A percentile compares a stretch with the other conserved stretches of the same genome.
Conservation (phyloP, 2,329 filamentous ascomycete species). For the Cladosporium austrohemisphaericum region DNA sequence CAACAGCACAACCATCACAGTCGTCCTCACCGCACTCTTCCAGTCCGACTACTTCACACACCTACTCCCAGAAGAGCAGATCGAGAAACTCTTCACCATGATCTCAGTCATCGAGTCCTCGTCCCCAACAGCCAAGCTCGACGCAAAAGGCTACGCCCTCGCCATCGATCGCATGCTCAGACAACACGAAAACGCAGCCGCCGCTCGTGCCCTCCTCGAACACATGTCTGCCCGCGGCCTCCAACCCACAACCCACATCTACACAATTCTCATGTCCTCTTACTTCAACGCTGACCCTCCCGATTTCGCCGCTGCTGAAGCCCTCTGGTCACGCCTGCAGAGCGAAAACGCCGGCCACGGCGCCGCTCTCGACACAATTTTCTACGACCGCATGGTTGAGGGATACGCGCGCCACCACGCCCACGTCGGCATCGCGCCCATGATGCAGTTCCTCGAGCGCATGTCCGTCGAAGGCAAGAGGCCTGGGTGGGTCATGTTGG, state of each 20-base stretch:
- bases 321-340: slow-evolving; percentile 51
- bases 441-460: slow-evolving; percentile 40
- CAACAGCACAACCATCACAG: slow-evolving; percentile 63
- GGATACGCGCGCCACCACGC: slow-evolving; percentile 54
- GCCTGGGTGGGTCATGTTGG: slow-evolving; percentile 42
- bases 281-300: slow-evolving; percentile 56
- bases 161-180: slow-evolving; percentile 64
- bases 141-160: slow-evolving; percentile 63
- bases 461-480: slow-evolving; percentile 39
- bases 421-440: slow-evolving; percentile 47
- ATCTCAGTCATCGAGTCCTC: slow-evolving; percentile 54
- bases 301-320: slow-evolving; percentile 57
- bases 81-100: slow-evolving; percentile 49
- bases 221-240: slow-evolving; percentile 58
- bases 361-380: slow-evolving; percentile 47
- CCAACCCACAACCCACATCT: slow-evolving; percentile 60
- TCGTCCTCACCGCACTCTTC: slow-evolving; percentile 61
- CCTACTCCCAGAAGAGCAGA: slow-evolving; percentile 49
- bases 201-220: slow-evolving; percentile 58
- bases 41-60: slow-evolving; percentile 46
- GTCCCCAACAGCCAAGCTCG: slow-evolving; percentile 54
- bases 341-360: slow-evolving; percentile 27
- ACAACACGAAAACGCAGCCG: slow-evolving; percentile 42
- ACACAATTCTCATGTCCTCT: slow-evolving; percentile 68
- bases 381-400: slow-evolving; percentile 68